A percentile compares a stretch with the other conserved stretches of the same genome.
These are phyloP conservation scores for Eragrostis nindensis DNA, from an alignment of 176 grass and related monocot genomes.

Conservation along the genomic window DNA sequence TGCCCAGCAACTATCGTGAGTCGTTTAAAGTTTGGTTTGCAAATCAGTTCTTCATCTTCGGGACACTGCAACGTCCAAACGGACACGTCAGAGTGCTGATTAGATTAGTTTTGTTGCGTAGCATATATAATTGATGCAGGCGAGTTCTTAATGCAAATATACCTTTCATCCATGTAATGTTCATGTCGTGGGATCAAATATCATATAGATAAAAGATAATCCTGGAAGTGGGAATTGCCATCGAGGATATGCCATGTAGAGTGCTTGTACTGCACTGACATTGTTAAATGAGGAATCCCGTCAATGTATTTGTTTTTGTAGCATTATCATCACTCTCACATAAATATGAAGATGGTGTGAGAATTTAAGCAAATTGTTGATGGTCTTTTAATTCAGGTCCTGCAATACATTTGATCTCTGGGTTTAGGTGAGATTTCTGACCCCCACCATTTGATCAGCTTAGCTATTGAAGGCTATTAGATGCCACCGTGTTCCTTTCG, in stretches of 20 bases:
- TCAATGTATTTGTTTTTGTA: constrained; percentile 29
- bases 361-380: constrained; percentile 8
- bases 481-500: constrained; percentile 1
- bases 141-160: constrained; percentile 26
- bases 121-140: background rate
- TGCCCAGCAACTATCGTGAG: background rate
- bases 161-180: constrained; percentile 17
- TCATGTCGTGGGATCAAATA: constrained; percentile 34
- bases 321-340: no score
- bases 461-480: constrained; percentile 13
- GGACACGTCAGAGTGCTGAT: background rate
- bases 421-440: constrained; percentile 38
- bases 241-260: constrained; percentile 10
- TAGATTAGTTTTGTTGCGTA: background rate
- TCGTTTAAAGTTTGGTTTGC: constrained; percentile 23
- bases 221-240: constrained; percentile 21
- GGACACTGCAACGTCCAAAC: constrained; percentile 19
- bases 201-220: constrained; percentile 4
- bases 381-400: background rate
- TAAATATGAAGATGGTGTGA: constrained; percentile 5
- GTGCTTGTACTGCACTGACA: constrained; percentile 33
- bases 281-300: constrained; percentile 37
- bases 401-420: constrained; percentile 4
- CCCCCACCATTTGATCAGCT: constrained; percentile 36
- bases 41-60: background rate